These are phyloP conservation scores for Trichocomaceae sp. DNA, from an alignment of 2,329 filamentous ascomycete species.

Conservation along the genomic window DNA sequence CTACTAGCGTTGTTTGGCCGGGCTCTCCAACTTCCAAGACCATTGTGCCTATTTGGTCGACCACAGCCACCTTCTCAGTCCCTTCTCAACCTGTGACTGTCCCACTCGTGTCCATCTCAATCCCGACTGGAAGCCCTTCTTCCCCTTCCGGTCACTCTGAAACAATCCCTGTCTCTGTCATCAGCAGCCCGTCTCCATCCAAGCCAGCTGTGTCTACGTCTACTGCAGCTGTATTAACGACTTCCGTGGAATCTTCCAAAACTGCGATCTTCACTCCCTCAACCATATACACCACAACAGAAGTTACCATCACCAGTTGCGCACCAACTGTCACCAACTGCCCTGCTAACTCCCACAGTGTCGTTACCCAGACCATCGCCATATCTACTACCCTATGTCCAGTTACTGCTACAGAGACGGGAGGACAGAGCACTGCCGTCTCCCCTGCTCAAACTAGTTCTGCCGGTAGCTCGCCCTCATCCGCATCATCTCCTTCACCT, in stretches of 20 bases:
- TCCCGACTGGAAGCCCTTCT: conserved; percentile 11
- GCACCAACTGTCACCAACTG: conserved; percentile 42
- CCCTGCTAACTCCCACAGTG: conserved; percentile 44
- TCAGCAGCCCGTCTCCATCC: not conserved
- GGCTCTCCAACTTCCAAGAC: not conserved
- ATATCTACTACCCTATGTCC: conserved; percentile 57
- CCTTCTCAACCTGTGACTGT: conserved; percentile 14
- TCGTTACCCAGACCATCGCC: conserved; percentile 51
- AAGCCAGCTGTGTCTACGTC: not conserved
- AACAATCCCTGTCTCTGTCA: conserved; percentile 15
- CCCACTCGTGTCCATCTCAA: conserved; percentile 2
- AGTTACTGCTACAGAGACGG: conserved; percentile 29
- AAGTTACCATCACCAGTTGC: conserved; percentile 36
- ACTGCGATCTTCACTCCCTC: conserved; percentile 27
- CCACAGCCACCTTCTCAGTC: not conserved
- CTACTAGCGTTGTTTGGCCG: not conserved
- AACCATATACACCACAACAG: conserved; percentile 32
- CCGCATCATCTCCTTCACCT: not conserved
- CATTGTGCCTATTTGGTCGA: not conserved
- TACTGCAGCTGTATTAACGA: conserved; percentile 4
- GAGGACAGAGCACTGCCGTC: conserved; percentile 16
- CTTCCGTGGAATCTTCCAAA: conserved; percentile 17
- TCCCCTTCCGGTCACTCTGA: not conserved
- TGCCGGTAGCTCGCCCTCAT: not conserved
- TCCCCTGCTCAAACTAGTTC: not conserved